These are phyloP conservation scores for Symbiodinium natans DNA, from an alignment of 73 alveolate species.

Conservation along the genomic window DNA sequence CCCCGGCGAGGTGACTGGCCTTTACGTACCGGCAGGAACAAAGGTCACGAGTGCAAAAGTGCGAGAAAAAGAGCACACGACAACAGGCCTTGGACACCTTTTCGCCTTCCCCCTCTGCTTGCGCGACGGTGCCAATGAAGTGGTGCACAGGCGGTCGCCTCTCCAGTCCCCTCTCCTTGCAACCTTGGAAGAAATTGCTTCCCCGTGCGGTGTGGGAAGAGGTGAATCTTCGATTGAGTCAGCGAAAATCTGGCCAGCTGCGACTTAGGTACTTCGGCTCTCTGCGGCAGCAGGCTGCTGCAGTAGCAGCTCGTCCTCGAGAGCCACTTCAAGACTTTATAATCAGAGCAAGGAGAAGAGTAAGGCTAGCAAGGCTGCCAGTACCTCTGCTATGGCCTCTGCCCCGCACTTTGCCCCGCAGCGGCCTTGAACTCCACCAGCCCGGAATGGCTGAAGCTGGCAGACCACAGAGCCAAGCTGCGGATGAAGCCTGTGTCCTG, in stretches of 20 bases:
- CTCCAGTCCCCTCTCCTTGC: neutral
- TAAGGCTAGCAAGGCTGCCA: too few species aligned
- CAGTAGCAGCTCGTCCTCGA: neutral
- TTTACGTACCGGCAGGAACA: too few species aligned
- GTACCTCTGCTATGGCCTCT: too few species aligned
- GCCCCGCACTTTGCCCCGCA: too few species aligned
- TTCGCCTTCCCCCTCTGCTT: too few species aligned
- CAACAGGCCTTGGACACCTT: neutral
- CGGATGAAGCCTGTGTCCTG: conserved; percentile 32
- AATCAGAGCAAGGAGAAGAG: too few species aligned
- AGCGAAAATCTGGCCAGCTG: neutral
- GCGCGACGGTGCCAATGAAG: neutral
- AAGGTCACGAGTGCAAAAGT: too few species aligned
- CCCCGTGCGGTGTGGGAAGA: too few species aligned
- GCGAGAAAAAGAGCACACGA: too few species aligned
- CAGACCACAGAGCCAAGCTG: conserved; percentile 18
- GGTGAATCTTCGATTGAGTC: neutral
- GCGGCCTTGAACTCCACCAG: conserved; percentile 3
- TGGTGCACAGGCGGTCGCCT: neutral
- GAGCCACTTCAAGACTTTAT: too few species aligned
- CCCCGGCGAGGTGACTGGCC: too few species aligned
- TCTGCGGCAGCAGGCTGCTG: neutral
- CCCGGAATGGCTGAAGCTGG: neutral
- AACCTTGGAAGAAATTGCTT: neutral
- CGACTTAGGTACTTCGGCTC: neutral